Conservation (phyloP, 2,329 filamentous ascomycete genomes). For the Dactylellina drechsleri region DNA sequence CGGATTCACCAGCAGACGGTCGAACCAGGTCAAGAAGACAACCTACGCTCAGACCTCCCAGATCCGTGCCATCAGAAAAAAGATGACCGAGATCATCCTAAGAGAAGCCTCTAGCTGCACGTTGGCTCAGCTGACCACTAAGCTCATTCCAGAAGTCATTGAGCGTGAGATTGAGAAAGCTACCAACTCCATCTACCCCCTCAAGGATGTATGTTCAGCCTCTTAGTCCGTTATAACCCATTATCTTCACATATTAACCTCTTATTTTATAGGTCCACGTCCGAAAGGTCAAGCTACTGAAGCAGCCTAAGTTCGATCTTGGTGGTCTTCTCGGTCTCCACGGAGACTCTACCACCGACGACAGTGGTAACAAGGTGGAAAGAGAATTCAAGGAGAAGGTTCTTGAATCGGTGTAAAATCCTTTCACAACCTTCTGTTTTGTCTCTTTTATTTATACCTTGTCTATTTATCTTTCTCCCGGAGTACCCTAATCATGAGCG, state of each 20-base stretch:
- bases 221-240: background rate
- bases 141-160: conserved; percentile 99
- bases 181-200: conserved; percentile 98
- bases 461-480: conserved; percentile 26
- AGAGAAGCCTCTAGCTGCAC: conserved; percentile 95
- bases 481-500: conserved; percentile 55
- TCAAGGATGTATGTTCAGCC: conserved; percentile 85
- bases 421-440: conserved; percentile 32
- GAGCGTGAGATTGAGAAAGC: conserved; percentile 99
- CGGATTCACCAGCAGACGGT: conserved; percentile 98
- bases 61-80: conserved; percentile 97
- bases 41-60: conserved; percentile 97
- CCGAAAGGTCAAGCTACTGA: conserved; percentile 99
- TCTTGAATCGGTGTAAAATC: conserved; percentile 42
- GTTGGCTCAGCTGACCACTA: conserved; percentile 93
- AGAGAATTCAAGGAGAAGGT: conserved; percentile 54
- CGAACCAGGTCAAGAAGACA: conserved; percentile 99
- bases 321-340: conserved; percentile 95
- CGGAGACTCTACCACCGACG: conserved; percentile 95
- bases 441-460: conserved; percentile 13
- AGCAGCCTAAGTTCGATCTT: conserved; percentile 98
- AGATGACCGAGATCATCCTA: conserved; percentile 99
- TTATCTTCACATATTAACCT: conserved; percentile 19
- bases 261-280: conserved; percentile 83
- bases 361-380: conserved; percentile 91